Base-by-base conservation (phyloP, 2,329 filamentous ascomycete genomes). In the Diaporthe nobilis region DNA sequence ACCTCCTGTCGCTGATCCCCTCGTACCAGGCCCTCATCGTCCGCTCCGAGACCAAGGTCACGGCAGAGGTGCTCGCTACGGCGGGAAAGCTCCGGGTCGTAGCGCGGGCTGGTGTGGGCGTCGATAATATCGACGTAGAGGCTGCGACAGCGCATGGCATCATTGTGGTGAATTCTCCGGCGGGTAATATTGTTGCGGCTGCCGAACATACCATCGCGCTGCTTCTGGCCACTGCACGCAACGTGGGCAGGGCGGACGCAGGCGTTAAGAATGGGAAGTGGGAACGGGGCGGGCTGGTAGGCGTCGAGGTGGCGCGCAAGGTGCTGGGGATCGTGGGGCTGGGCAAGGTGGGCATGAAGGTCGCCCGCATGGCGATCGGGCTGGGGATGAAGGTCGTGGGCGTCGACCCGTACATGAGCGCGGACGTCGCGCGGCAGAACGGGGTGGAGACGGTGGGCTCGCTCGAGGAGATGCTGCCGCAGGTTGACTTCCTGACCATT, bases 331-430 rank as follows among this genome's bases (percentile, higher is more conserved):
- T 96, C 68, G 91, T 97, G 53, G 94, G 94, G 1, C 85, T 96
- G 37, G 94, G 94, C n/a, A 96, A 96, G 85, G 94, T 96, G 39
- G 94, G 94, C 31, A 87, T 96, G 81, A 94, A 93, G 70, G 94
- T 96, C 22, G 94, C 94, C 25, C 88, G 93, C n/a, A 93, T 95
- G 86, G 94, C 93, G 12, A 92, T 92, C 72, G 94, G 94, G 0
- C 85, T 96, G 37, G 93, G 93, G 0, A 96, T 96, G 94, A 90
- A 90, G 57, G 90, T 96, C 17, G 84, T 92, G 22, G 94, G 93
- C 0, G 90, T 94, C 71, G 94, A 96, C 79, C 94, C 94, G 0
- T 96, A 95, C 81, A 94, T 94, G 1, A 94, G 93, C 77, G 87
- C 90, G 0, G 91, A 93, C n/a, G 88, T 96, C 55, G 94, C 94